Conservation (phyloP, 495 filamentous ascomycete species). For the Achaetomiella virescens region DNA sequence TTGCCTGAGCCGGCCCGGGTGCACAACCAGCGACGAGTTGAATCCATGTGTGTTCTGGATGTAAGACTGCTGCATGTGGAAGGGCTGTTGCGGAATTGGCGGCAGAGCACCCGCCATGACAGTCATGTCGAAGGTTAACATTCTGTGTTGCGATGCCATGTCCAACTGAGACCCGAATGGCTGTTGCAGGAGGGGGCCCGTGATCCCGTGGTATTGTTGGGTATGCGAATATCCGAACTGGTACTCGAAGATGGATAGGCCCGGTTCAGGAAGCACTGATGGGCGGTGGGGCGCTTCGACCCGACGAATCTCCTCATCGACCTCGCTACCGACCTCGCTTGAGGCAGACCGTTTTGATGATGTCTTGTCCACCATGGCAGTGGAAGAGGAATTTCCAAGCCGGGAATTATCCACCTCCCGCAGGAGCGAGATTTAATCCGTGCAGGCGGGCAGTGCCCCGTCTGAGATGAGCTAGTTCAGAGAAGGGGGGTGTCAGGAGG, state of each 20-base stretch:
- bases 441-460: too few species aligned
- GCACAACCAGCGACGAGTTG: conserved; percentile 32
- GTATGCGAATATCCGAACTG: neutral
- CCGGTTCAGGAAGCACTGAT: too few species aligned
- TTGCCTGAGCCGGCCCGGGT: conserved; percentile 40
- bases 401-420: too few species aligned
- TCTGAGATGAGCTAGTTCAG: too few species aligned
- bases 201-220: conserved; percentile 31
- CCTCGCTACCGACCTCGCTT: too few species aligned
- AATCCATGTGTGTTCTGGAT: conserved; percentile 34
- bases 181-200: conserved; percentile 27
- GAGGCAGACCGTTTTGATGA: too few species aligned
- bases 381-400: too few species aligned
- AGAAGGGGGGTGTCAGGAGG: too few species aligned
- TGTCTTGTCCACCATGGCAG: too few species aligned
- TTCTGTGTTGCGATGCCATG: conserved; percentile 31
- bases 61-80: conserved; percentile 32
- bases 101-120: conserved; percentile 37
- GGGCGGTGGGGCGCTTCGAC: too few species aligned
- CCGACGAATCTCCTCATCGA: too few species aligned
- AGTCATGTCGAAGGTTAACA: conserved; percentile 37
- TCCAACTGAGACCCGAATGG: conserved; percentile 35
- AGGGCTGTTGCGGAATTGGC: conserved; percentile 26
- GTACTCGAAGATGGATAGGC: neutral
- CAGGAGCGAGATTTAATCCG: too few species aligned